A percentile compares a stretch with the other conserved stretches of the same genome.
Conservation (phyloP, 176 grass and related monocot genomes). For the Oryza officinalis region DNA sequence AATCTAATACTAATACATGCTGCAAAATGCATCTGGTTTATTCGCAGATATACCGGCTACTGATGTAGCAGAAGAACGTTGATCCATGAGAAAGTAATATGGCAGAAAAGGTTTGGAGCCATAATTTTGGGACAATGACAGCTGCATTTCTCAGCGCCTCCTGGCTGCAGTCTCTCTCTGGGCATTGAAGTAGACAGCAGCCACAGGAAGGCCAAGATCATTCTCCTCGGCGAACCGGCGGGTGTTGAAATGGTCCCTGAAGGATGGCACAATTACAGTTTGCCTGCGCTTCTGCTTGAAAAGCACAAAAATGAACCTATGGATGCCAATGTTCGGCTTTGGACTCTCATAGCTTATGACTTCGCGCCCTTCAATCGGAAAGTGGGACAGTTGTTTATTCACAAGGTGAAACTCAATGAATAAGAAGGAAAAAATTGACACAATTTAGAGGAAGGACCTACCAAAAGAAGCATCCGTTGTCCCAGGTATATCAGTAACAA, state of each 20-base stretch:
- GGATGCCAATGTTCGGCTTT: constrained; percentile 85
- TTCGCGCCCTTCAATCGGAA: constrained; percentile 59
- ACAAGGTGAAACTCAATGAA: constrained; percentile 19
- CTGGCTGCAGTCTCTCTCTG: constrained; percentile 91
- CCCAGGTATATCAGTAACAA: constrained; percentile 93
- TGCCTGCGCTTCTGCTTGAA: constrained; percentile 78
- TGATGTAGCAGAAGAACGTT: constrained; percentile 4
- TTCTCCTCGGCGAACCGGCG: constrained; percentile 79
- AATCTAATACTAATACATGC: constrained; percentile 32
- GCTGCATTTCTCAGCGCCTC: constrained; percentile 48
- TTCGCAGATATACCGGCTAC: constrained; percentile 26
- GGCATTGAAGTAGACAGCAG: constrained; percentile 86
- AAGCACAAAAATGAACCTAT: constrained; percentile 92
- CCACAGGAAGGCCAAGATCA: constrained; percentile 76
- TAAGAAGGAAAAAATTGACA: constrained; percentile 17
- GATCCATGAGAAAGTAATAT: not conserved
- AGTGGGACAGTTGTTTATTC: not conserved
- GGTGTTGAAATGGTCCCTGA: constrained; percentile 70
- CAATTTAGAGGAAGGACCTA: constrained; percentile 39
- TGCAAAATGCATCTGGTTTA: constrained; percentile 47
- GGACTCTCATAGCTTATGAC: constrained; percentile 78
- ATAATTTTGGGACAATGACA: not conserved
- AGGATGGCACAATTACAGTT: constrained; percentile 45
- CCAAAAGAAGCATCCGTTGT: constrained; percentile 89
- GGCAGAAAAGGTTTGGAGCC: constrained; percentile 12